These are phyloP conservation scores for Tetrapisispora nanseiensis DNA, from an alignment of 805 yeast species.

Conservation along the genomic window DNA sequence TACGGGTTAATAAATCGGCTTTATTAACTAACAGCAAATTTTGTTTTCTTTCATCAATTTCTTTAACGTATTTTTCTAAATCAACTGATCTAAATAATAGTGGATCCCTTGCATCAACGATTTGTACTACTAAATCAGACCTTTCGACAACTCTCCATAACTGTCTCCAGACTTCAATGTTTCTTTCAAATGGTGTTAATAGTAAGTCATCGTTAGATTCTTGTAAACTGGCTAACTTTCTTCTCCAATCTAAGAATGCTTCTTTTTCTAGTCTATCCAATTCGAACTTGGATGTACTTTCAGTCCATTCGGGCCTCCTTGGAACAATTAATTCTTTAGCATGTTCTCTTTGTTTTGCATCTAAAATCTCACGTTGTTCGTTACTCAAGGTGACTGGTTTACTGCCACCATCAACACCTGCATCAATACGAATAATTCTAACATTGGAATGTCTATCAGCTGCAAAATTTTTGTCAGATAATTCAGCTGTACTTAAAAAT, in stretches of 20 bases:
- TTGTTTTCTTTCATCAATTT: conserved; percentile 61
- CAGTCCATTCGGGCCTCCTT: conserved; percentile 82
- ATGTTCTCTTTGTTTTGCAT: conserved; percentile 55
- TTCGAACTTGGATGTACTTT: conserved; percentile 58
- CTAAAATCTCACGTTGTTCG: conserved; percentile 54
- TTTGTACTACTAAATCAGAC: conserved; percentile 87
- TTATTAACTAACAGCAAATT: conserved; percentile 83
- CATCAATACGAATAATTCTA: conserved; percentile 68
- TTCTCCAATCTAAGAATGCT: conserved; percentile 89
- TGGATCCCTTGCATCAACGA: conserved; percentile 96
- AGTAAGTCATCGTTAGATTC: conserved; percentile 70
- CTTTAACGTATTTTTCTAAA: conserved; percentile 73
- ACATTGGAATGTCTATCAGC: conserved; percentile 82
- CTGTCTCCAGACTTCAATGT: conserved; percentile 96
- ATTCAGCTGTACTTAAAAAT: conserved; percentile 86
- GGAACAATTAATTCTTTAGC: conserved; percentile 77
- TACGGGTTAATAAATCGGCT: conserved; percentile 73
- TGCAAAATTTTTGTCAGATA: conserved; percentile 92
- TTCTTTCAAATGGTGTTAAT: conserved; percentile 93
- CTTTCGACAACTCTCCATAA: conserved; percentile 96
- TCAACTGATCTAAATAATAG: conserved; percentile 81
- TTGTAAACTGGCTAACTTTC: conserved; percentile 75
- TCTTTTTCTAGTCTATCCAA: conserved; percentile 82
- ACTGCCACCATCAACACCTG: conserved; percentile 31
- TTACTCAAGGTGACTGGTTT: conserved; percentile 54